Base-by-base conservation (phyloP, 176 grass and related monocot genomes). In the Juncus effusus region DNA sequence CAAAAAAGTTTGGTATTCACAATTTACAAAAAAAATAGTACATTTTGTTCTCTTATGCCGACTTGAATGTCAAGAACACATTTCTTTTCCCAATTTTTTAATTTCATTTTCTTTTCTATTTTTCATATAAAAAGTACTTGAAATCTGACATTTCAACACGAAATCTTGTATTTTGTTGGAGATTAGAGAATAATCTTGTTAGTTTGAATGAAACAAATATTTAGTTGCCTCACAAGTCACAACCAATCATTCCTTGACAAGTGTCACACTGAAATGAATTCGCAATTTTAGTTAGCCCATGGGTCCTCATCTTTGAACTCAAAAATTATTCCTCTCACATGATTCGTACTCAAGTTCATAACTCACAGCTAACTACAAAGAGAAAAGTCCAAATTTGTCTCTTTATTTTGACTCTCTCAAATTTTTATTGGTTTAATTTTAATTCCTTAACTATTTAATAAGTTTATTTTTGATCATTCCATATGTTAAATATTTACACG, bases 1-100 rank as follows among this genome's bases (percentile, higher is more conserved):
- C 10, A 44, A 13, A 44, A 50, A 72, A 72, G 38, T 45, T 45
- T 59, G 54, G 53, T 16, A 72, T 59, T 40, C 54, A 9, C 4
- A 42, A 36, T 58, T 42, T 71, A 47, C 44, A 47, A 47, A 9
- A 47, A 47, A 47, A 47, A 9, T 47, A 5, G 6, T 47, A 47
- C 44, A 47, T 6, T 47, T 47, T 47, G 44, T 47, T 6, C 9
- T 47, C 4, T 47, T 47, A 45, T 45, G 54, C 10, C 11, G 36
- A 66, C 8, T 11, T 51, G 7, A 2, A 36, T 36, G 15, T 11
- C 44, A 69, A 54, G 36, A 39, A 16, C 13, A n/a, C 54, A 54
- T 69, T 56, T 15, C 14, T 57, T 57, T 13, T 13, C 54, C 11
- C 54, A 12, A 0, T 12, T 57, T 13, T 57, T 57, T 16, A 4